Evolutionary conservation across 441 rosid genomes (phyloP), one percentile per base, ranked within the genome.

Genomic region (Corymbia calophylla): DNA sequence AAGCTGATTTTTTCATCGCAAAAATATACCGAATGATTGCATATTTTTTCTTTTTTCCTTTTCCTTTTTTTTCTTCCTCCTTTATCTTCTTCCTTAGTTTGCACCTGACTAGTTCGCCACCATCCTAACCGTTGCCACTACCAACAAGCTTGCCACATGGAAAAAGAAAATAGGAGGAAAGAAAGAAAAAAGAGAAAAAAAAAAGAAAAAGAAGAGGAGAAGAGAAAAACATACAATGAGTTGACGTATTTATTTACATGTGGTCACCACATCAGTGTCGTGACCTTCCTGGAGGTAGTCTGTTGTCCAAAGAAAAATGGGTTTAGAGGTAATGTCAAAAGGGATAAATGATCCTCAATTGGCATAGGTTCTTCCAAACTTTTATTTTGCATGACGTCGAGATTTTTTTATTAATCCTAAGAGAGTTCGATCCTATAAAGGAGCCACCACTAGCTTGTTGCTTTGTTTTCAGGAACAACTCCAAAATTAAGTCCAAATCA

Each of bases 301-400:
- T 4, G 1, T 53, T 4, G 0, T 53, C 2, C 19, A 5, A 53
- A 3, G 55, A 56, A 56, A 56, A 5, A 56, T 8, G 5, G 0
- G 60, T 56, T 56, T 56, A 56, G 60, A 21, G 60, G 27, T 56
- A 56, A 56, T 56, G 13, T 1, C 62, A 21, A 56, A 9, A 56
- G 62, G 62, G 29, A 56, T 56, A 5, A 23, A 21, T 23, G 13
- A 56, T 56, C 21, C 62, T 55, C 27, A 56, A 56, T 56, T 0
- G 27, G 0, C 27, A 0, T 19, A 55, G 11, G 11, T 55, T 55
- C 60, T 19, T 25, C 21, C 27, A 56, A 23, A 56, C 3, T 0
- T 56, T 56, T 23, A 56, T 56, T 12, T 56, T 1, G 12, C 0
- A 0, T 7, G 23, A 56, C 0, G 0, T 56, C 2, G 0, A 0